Base-by-base conservation (phyloP, 1,284 basidiomycete species). In the Ustilago tritici region DNA sequence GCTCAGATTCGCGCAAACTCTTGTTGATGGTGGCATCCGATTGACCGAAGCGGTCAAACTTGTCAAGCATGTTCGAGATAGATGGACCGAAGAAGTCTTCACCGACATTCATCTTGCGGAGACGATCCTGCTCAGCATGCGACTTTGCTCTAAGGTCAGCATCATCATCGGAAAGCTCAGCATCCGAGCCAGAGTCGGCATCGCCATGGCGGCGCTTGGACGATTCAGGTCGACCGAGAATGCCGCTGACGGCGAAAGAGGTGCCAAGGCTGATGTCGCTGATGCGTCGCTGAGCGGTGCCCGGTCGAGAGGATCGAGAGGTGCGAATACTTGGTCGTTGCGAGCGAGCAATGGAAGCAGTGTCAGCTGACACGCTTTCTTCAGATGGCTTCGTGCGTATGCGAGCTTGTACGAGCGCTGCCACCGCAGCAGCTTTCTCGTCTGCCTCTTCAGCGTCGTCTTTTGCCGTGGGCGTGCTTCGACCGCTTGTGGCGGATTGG, bases 51-150 rank as follows among this genome's bases (percentile, higher is more conserved):
- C 61, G 70, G 32, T 73, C 76, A 43, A 84, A 82, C 19, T 60
- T 65, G 59, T 81, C 81, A 32, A 84, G 64, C 31, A 84, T 61
- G 35, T 58, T 61, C 23, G 70, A 65, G 17, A 84, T 59, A 4
- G 71, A 71, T 8, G 73, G 80, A 4, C 82, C 82, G 34, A 84
- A 84, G 70, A 84, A 84, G 65, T 84, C 82, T 31, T 84, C 82
- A 15, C 82, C 82, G 31, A 84, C 76, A 15, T 82, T 82, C 79
- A 84, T 82, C 52, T 59, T 67, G 5, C 82, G 75, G 8, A 84
- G 61, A n/a, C 82, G 75, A 36, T 84, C 73, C 65, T 81, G 80
- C 36, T 84, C 82, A 12, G 76, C 80, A n/a, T 72, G 63, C 17
- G 81, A 70, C n/a, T 68, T 62, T 17, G 58, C 70, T 43, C 65